Base-by-base conservation (phyloP, 2,329 filamentous ascomycete genomes). In the Tetracladium maxilliforme region DNA sequence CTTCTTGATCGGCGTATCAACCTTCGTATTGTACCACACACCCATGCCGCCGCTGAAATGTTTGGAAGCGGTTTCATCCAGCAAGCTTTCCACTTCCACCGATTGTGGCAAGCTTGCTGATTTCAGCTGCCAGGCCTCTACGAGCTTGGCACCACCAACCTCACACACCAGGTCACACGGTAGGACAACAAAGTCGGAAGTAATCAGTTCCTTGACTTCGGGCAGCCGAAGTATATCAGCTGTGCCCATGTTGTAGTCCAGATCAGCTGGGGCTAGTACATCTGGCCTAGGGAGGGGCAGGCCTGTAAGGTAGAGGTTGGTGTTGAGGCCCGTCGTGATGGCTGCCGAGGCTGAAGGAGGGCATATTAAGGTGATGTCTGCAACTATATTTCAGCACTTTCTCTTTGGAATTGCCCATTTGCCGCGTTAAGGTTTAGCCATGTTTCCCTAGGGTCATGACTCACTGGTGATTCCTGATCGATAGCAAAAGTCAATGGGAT, bases 161-260 rank as follows among this genome's bases (percentile, higher is more conserved):
- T 93, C 86, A 46, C 84, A 94, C 19, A 98, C 73, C 6, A 98
- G 60, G 47, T 98, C 90, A 49, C 90, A 98, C 1, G 90, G 87
- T 4, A 98, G 59, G 4, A 95, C 70, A 14, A 94, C 57, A 43
- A 98, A 95, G 51, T 98, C 83, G 9, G 73, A 71, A 27, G 70
- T 83, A 39, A 98, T 70, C 6, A 72, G 63, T n/a, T 63, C 60
- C 43, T 78, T 74, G 22, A 95, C 71, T 45, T 93, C 80, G 1
- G 81, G 77, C 7, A 93, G 61, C 7, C 86, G 71, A 26, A 98
- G 67, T 12, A 95, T 72, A 41, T 93, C 78, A 6, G 82, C 86
- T 6, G 90, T 95, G 25, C 84, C 84, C 0, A 79, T 92, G 31
- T 81, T 90, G 42, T 84, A 72, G 24, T 81, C 74, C 17, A 94